Evolutionary conservation across 306 rosid species (phyloP).

Genomic region (Arachis hypogaea): DNA sequence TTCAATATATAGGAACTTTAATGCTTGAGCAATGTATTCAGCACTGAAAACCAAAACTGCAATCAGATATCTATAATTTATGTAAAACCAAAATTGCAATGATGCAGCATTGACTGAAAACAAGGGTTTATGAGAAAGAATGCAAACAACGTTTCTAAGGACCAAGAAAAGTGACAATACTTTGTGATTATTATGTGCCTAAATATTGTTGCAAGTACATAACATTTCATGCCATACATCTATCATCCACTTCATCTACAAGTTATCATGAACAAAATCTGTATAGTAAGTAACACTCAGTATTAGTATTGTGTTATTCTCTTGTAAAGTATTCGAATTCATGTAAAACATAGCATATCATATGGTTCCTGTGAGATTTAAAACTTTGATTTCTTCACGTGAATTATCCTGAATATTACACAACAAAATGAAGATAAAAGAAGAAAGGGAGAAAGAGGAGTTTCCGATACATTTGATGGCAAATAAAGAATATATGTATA

Average conservation of each 20-base stretch:
- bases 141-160: not conserved
- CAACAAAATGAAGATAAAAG: conserved; percentile 1
- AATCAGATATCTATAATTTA: conserved; percentile 29
- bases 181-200: not conserved
- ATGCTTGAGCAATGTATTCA: no score
- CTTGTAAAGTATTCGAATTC: conserved; percentile 19
- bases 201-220: not conserved
- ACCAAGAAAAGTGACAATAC: not conserved
- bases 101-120: not conserved
- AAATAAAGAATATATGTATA: conserved; percentile 65
- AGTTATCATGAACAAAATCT: no score
- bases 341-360: conserved; percentile 21
- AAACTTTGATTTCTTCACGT: conserved; percentile 35
- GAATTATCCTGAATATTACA: conserved; percentile 41
- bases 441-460: conserved; percentile 4
- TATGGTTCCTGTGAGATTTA: conserved; percentile 10
- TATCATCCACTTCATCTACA: no score
- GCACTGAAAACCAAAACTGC: no score
- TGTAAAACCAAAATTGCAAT: not conserved
- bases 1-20: no score
- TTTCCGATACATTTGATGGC: conserved; percentile 51
- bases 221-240: no score
- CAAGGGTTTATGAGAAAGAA: not conserved
- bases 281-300: no score
- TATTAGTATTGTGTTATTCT: not conserved